These are phyloP conservation scores for Ormosia emarginata DNA, from an alignment of 306 rosid species.

Conservation along the genomic window DNA sequence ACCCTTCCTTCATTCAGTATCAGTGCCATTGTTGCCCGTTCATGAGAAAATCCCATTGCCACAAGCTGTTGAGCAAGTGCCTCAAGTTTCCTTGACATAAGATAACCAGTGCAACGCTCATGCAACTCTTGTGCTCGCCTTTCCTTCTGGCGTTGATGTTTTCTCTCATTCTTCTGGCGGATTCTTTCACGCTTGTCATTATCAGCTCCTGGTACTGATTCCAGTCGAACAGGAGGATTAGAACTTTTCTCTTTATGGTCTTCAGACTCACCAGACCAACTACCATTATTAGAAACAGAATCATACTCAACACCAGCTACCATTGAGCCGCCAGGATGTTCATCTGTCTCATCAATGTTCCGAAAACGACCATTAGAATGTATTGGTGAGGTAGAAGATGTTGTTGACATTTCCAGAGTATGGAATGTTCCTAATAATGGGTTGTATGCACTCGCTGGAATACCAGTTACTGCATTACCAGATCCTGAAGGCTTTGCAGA, in stretches of 20 bases:
- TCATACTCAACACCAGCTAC: slow-evolving; percentile 73
- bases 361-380: slow-evolving; percentile 77
- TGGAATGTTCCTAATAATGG: slow-evolving; percentile 92
- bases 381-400: slow-evolving; percentile 54
- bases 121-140: slow-evolving; percentile 93
- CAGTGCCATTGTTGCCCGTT: slow-evolving; percentile 84
- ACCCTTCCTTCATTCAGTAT: slow-evolving; percentile 84
- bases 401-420: slow-evolving; percentile 52
- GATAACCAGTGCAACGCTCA: slow-evolving; percentile 80
- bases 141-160: slow-evolving; percentile 99
- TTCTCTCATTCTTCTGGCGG: slow-evolving; percentile 91
- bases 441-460: slow-evolving; percentile 89
- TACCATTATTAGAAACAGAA: slow-evolving; percentile 91
- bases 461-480: slow-evolving; percentile 53
- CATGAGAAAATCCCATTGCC: slow-evolving; percentile 88
- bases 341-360: slow-evolving; percentile 93
- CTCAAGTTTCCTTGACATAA: slow-evolving; percentile 94
- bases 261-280: slow-evolving; percentile 99
- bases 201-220: slow-evolving; percentile 87
- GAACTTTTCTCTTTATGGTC: slow-evolving; percentile 79
- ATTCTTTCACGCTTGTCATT: slow-evolving; percentile 90
- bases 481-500: slow-evolving; percentile 62
- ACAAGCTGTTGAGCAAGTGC: slow-evolving; percentile 87
- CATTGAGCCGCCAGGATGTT: slow-evolving; percentile 60
- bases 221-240: slow-evolving; percentile 51